These are phyloP conservation scores for Penicillium antarcticum DNA, from an alignment of 495 filamentous ascomycete genomes.

Conservation along the genomic window DNA sequence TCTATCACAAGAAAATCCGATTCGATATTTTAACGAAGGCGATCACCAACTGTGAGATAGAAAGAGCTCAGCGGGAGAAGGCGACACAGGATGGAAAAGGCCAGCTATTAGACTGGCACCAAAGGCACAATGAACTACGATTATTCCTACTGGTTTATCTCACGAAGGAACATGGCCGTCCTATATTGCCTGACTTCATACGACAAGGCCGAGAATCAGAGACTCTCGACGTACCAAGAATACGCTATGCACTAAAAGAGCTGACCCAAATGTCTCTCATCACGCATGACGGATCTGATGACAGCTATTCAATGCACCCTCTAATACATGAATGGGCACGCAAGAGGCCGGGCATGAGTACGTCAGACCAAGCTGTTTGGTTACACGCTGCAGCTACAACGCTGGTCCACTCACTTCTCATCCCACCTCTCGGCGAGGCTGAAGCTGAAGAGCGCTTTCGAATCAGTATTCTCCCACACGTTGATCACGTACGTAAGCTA, in stretches of 20 bases:
- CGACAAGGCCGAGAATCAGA: slow-evolving; percentile 11
- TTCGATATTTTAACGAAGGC: slow-evolving; percentile 20
- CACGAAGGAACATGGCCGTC: slow-evolving; percentile 9
- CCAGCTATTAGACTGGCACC: not conserved
- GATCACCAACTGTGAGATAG: not conserved
- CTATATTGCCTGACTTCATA: slow-evolving; percentile 17
- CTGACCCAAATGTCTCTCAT: slow-evolving; percentile 31
- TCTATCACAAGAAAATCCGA: slow-evolving; percentile 30
- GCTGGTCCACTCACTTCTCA: slow-evolving; percentile 21
- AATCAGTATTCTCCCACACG: slow-evolving; percentile 25
- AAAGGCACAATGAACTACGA: slow-evolving; percentile 2
- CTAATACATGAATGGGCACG: slow-evolving; percentile 38
- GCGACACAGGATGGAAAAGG: not conserved
- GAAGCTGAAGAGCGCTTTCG: slow-evolving; percentile 8
- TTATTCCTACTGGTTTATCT: slow-evolving; percentile 1
- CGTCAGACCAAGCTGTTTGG: slow-evolving; percentile 35
- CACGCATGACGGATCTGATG: slow-evolving; percentile 14
- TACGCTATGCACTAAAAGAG: slow-evolving; percentile 20
- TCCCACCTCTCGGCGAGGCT: slow-evolving; percentile 23
- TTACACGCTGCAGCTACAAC: slow-evolving; percentile 26
- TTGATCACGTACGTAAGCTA: slow-evolving; percentile 17
- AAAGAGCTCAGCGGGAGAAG: not conserved
- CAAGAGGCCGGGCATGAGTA: slow-evolving; percentile 21
- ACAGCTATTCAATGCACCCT: slow-evolving; percentile 41
- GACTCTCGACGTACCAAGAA: slow-evolving; percentile 10